A percentile compares a stretch with the other conserved stretches of the same genome.
phyloP scores from a whole-genome alignment of 305 asterid species.

The Withania somnifera region DNA sequence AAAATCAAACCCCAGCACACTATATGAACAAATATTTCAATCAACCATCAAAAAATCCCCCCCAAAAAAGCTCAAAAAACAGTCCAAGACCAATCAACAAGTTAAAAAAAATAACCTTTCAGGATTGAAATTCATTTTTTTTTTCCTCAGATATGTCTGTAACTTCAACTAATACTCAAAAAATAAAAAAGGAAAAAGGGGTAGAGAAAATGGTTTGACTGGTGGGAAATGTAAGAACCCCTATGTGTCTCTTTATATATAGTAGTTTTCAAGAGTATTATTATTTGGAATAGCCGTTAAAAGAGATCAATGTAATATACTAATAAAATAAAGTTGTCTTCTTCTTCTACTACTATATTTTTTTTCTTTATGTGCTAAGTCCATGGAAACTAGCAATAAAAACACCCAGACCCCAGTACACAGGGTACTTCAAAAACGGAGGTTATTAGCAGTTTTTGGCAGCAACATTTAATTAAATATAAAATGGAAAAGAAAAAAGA shows the following conservation, averaged over 20 bases:
- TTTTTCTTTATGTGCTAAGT: background rate
- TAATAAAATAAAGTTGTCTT: background rate
- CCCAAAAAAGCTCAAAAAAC: background rate
- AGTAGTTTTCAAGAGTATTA: background rate
- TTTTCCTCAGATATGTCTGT: background rate
- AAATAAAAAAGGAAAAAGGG: background rate
- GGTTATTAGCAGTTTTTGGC: background rate
- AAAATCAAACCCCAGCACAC: constrained; percentile 4
- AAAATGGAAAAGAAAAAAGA: background rate
- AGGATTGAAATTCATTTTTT: constrained; percentile 32
- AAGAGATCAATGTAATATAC: background rate
- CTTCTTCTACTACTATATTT: background rate
- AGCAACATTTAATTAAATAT: no score
- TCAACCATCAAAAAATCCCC: background rate
- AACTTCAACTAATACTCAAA: background rate
- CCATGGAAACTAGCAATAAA: background rate
- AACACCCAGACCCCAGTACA: no score
- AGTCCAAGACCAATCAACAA: constrained; percentile 1
- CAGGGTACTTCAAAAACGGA: no score
- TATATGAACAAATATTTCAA: background rate
- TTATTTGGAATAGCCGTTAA: constrained; percentile 14
- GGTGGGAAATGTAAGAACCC: background rate
- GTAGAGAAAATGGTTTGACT: background rate
- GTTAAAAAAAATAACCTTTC: constrained; percentile 33
- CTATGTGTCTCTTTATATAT: background rate